Evolutionary conservation across 495 filamentous ascomycete genomes (phyloP), one percentile per base, ranked within the genome.

Genomic region (Trichoderma orchidacearum): DNA sequence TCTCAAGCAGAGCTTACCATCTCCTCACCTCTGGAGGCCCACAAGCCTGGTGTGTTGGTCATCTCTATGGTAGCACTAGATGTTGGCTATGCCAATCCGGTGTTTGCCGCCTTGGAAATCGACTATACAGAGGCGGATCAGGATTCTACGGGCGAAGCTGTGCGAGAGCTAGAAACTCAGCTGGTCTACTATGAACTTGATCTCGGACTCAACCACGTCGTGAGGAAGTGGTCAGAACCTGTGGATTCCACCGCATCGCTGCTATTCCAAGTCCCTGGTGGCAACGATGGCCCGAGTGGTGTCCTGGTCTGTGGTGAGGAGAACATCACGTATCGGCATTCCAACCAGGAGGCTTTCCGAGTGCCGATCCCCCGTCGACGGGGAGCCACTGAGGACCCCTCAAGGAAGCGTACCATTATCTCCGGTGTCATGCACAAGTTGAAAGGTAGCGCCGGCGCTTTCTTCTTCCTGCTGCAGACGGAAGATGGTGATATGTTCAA

Each of bases 401-500:
- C 91, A 58, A 78, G 94, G 55, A 96, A 95, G 66, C 84, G 93
- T 3, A 80, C 71, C 15, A 92, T 97, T 57, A 81, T 88, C 9
- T 79, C 89, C 9, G 94, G 94, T 18, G 90, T 95, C 27, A 94
- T 97, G 87, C 92, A 97, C 70, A 95, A 90, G 67, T 86, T 95
- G 71, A 86, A 87, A 59, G 91, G 91, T n/a, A 80, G 75, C 36
- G 76, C 70, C 3, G 78, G 78, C 25, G 90, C 90, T 1, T 97
- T 97, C 72, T 99, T 99, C 72, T 96, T 96, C 67, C 81, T 99
- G 3, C 75, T 99, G 8, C 94, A 99, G 67, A 86, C 85, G 1
- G 92, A 97, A 51, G 94, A 97, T 66, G 94, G 94, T 25, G 94
- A 99, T 70, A 75, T 99, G 5, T 96, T 99, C 77, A 97, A 97